Conservation (phyloP, 2,329 filamentous ascomycete species). For the Fusarium illudens region DNA sequence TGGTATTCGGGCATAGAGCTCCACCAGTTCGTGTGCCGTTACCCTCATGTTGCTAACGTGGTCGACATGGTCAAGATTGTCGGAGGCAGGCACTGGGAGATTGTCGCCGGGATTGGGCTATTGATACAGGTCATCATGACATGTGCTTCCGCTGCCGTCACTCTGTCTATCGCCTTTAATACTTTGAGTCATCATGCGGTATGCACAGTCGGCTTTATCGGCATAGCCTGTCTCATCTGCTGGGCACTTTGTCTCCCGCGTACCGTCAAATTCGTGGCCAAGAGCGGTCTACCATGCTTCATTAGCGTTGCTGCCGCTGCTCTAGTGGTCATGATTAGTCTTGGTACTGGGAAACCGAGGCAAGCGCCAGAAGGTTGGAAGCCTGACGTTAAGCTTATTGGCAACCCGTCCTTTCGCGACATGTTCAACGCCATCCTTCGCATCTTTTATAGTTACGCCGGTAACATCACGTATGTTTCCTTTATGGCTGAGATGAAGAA, state of each 20-base stretch:
- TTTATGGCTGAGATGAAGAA: not conserved
- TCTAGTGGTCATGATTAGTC: not conserved
- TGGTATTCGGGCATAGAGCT: no score
- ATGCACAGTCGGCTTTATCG: not conserved
- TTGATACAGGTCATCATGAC: not conserved
- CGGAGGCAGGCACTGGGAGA: no score
- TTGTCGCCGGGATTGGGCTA: not conserved
- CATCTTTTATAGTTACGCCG: not conserved
- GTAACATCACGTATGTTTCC: not conserved
- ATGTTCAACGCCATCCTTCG: not conserved
- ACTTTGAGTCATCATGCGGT: not conserved
- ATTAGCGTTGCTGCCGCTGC: not conserved
- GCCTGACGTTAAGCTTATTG: not conserved
- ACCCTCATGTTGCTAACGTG: no score
- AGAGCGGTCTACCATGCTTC: not conserved
- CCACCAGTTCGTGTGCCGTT: no score
- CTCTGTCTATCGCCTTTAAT: not conserved
- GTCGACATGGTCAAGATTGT: no score
- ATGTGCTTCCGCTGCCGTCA: not conserved
- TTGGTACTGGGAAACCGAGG: not conserved
- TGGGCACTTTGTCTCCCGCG: not conserved
- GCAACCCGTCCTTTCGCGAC: not conserved
- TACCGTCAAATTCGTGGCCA: not conserved
- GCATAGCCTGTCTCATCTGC: not conserved
- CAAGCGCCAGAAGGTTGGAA: not conserved